Conservation (phyloP, 495 filamentous ascomycete species). For the Aspergillus saccharolyticus region DNA sequence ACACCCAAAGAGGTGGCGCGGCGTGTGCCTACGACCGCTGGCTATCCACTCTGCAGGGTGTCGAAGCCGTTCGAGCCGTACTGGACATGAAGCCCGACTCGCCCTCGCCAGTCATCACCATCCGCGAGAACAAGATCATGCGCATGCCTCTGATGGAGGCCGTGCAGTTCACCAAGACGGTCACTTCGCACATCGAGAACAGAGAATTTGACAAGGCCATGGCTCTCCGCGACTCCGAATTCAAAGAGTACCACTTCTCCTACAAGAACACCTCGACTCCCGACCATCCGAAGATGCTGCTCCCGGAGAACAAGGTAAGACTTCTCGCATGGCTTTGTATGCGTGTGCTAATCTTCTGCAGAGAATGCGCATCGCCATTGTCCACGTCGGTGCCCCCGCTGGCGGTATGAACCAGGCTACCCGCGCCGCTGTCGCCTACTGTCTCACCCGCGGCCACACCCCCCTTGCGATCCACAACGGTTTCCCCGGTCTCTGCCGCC, state of each 20-base stretch:
- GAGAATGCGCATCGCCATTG: slow-evolving; percentile 89
- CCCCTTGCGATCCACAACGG: slow-evolving; percentile 93
- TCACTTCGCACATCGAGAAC: slow-evolving; percentile 70
- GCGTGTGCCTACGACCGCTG: slow-evolving; percentile 93
- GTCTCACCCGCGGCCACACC: slow-evolving; percentile 85
- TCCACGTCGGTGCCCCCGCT: slow-evolving; percentile 97
- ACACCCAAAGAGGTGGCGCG: slow-evolving; percentile 90
- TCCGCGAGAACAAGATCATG: slow-evolving; percentile 96
- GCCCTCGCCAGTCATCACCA: slow-evolving; percentile 88
- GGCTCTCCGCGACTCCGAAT: slow-evolving; percentile 83
- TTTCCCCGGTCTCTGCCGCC: slow-evolving; percentile 89
- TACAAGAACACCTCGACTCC: slow-evolving; percentile 83
- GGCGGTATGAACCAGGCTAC: slow-evolving; percentile 99
- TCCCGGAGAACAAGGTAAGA: slow-evolving; percentile 70
- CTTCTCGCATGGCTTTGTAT: not conserved
- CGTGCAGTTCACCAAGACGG: slow-evolving; percentile 75
- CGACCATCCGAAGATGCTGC: slow-evolving; percentile 54
- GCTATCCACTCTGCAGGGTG: slow-evolving; percentile 88
- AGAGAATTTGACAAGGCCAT: slow-evolving; percentile 85
- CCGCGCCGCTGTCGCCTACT: slow-evolving; percentile 92
- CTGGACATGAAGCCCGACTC: slow-evolving; percentile 83
- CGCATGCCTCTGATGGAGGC: slow-evolving; percentile 85
- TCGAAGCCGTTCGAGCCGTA: slow-evolving; percentile 95
- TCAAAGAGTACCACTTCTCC: slow-evolving; percentile 84
- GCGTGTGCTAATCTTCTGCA: slow-evolving; percentile 28